Conservation (phyloP, 805 yeast genomes). For the Yarrowia sp. region DNA sequence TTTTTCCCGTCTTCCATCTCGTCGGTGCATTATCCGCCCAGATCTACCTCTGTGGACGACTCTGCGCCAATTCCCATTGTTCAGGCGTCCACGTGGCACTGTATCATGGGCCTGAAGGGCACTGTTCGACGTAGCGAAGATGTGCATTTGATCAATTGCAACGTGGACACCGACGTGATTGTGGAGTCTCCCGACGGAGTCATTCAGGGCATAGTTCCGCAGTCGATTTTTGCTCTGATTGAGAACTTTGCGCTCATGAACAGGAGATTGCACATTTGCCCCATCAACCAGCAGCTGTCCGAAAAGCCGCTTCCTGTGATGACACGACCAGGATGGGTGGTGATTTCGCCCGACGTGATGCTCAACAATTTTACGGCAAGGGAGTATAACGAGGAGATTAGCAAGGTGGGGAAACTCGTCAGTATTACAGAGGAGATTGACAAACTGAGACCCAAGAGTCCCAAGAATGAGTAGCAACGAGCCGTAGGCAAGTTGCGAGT, state of each 20-base stretch:
- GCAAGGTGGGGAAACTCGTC: conserved; percentile 59
- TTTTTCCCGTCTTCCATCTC: conserved; percentile 73
- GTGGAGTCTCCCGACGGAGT: conserved; percentile 56
- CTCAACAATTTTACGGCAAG: conserved; percentile 69
- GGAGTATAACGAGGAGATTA: conserved; percentile 56
- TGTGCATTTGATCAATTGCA: conserved; percentile 85
- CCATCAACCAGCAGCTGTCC: conserved; percentile 59
- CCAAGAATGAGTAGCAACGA: conserved; percentile 18
- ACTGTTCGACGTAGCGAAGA: conserved; percentile 88
- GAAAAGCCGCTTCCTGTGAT: conserved; percentile 58
- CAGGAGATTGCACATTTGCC: conserved; percentile 83
- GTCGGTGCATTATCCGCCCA: conserved; percentile 70
- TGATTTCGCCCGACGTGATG: conserved; percentile 82
- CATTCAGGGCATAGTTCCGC: conserved; percentile 62
- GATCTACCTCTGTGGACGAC: conserved; percentile 53
- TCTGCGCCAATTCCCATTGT: conserved; percentile 54
- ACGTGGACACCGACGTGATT: conserved; percentile 86
- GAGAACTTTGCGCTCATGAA: conserved; percentile 88
- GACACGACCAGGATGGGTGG: conserved; percentile 84
- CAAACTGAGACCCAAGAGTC: conserved; percentile 73
- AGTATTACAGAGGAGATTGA: conserved; percentile 80
- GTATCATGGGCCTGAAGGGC: conserved; percentile 97
- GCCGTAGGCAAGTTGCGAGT: too few species aligned
- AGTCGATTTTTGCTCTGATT: conserved; percentile 76
- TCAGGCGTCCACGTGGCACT: conserved; percentile 79